Percentiles rank a stretch among this genome's conserved stretches.
Evolutionary conservation across 73 alveolate species (phyloP).

Genomic region (Diophrys appendiculata): DNA sequence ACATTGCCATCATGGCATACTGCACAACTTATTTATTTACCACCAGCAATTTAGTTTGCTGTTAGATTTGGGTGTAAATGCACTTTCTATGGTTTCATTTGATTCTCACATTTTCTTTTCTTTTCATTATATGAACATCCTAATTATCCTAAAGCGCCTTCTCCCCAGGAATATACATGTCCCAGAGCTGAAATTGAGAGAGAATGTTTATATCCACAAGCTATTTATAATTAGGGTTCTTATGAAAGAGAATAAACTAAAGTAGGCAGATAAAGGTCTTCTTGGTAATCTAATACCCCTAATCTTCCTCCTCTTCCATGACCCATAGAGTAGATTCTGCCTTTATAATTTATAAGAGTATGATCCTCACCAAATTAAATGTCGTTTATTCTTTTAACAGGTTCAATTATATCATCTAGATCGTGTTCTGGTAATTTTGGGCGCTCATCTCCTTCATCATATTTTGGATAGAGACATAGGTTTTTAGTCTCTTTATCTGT

Average conservation of each 20-base stretch:
- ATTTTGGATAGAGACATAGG: neutral
- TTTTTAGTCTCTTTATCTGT: neutral
- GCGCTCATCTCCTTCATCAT: neutral
- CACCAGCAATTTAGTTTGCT: conserved; percentile 27
- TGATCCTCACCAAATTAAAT: neutral
- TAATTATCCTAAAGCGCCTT: conserved; percentile 52
- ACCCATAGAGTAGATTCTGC: neutral
- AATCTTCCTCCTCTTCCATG: neutral
- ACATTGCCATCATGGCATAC: conserved; percentile 43
- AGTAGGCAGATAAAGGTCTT: neutral
- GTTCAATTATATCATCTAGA: neutral
- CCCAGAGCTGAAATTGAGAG: conserved; percentile 40
- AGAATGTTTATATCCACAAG: conserved; percentile 43
- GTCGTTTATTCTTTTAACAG: neutral
- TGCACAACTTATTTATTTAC: conserved; percentile 15
- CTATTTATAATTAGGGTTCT: neutral
- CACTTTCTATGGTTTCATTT: conserved; percentile 14
- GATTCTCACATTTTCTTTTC: conserved; percentile 11
- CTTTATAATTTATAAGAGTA: neutral
- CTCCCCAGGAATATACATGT: conserved; percentile 58
- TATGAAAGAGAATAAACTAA: neutral
- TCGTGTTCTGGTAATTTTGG: neutral
- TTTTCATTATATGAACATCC: conserved; percentile 54
- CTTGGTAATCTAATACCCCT: neutral
- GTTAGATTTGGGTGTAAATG: conserved; percentile 1